phyloP scores from a whole-genome alignment of 441 rosid species.

The Gossypium schwendimanii region DNA sequence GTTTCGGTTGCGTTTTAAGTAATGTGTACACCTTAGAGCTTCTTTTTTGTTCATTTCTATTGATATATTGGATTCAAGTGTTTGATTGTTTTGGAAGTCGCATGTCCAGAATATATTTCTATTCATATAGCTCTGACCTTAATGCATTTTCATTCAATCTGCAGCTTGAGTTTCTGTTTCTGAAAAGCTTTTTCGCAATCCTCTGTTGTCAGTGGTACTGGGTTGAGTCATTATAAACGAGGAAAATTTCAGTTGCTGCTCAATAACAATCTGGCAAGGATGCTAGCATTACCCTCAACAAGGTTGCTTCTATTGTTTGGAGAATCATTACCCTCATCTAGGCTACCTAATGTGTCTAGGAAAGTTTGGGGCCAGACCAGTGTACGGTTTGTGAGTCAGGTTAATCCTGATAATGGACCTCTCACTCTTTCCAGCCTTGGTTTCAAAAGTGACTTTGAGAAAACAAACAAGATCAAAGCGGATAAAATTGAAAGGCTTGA shows the following conservation, averaged over 20 bases:
- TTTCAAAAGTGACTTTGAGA: constrained; percentile 28
- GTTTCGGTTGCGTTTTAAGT: background rate
- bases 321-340: constrained; percentile 39
- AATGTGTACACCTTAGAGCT: background rate
- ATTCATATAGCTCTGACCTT: background rate
- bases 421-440: constrained; percentile 61
- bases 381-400: constrained; percentile 34
- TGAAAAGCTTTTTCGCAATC: background rate
- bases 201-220: background rate
- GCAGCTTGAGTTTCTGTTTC: constrained; percentile 5
- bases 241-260: background rate
- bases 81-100: constrained; percentile 1
- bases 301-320: constrained; percentile 58
- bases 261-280: constrained; percentile 14
- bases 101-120: background rate
- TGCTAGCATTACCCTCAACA: constrained; percentile 46
- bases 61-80: background rate
- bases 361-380: constrained; percentile 27
- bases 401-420: constrained; percentile 33
- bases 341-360: constrained; percentile 37
- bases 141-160: background rate
- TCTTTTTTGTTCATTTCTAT: background rate
- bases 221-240: background rate
- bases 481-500: constrained; percentile 26
- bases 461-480: constrained; percentile 18